Conservation (phyloP, 2,329 filamentous ascomycete genomes). For the Arthroderma uncinatum region DNA sequence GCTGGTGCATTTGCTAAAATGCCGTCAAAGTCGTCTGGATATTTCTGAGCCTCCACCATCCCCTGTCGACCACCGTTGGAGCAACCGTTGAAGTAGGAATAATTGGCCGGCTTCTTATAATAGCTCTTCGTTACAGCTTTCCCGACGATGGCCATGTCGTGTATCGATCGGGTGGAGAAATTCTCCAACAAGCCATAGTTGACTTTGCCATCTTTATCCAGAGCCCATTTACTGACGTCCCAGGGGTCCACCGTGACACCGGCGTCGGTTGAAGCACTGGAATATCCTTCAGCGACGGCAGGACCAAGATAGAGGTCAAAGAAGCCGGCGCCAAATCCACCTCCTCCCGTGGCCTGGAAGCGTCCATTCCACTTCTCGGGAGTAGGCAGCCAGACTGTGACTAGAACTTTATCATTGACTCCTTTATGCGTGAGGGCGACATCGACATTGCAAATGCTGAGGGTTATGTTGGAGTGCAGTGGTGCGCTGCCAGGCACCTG, state of each 20-base stretch:
- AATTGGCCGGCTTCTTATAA: neutral
- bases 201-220: neutral
- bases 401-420: neutral
- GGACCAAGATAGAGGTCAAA: neutral
- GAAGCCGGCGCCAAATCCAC: neutral
- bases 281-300: neutral
- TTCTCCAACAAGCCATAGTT: neutral
- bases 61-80: constrained; percentile 7
- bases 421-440: neutral
- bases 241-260: neutral
- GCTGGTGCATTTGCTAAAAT: constrained; percentile 2
- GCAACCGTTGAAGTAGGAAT: constrained; percentile 6
- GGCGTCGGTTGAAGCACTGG: neutral
- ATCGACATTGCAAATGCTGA: neutral
- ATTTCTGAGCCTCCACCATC: constrained; percentile 3
- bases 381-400: neutral
- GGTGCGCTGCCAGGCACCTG: neutral
- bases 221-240: neutral
- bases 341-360: neutral
- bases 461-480: neutral
- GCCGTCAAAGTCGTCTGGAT: constrained; percentile 5
- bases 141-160: neutral
- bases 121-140: neutral
- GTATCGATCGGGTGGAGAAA: neutral
- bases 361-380: constrained; percentile 3